These are phyloP conservation scores for Talaromyces atroroseus DNA, from an alignment of 2,329 filamentous ascomycete genomes.

Conservation along the genomic window DNA sequence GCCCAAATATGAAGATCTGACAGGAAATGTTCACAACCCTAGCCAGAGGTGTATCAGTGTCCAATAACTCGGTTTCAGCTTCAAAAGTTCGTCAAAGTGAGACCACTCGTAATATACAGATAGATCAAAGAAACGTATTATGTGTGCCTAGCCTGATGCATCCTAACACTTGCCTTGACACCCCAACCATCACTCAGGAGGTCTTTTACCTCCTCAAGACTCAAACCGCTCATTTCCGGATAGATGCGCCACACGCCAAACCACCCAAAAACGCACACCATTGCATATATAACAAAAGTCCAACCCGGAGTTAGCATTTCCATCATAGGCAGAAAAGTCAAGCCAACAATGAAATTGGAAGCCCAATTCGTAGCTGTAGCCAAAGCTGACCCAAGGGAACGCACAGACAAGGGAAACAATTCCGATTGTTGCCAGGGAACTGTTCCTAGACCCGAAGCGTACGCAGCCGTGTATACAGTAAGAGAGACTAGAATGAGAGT, in stretches of 20 bases:
- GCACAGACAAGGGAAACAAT: slow-evolving; percentile 66
- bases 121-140: neutral
- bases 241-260: slow-evolving; percentile 66
- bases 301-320: slow-evolving; percentile 63
- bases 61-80: neutral
- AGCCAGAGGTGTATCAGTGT: too few relatives aligned
- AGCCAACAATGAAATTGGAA: slow-evolving; percentile 76
- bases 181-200: slow-evolving; percentile 71
- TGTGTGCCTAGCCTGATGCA: slow-evolving; percentile 15
- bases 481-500: slow-evolving; percentile 66
- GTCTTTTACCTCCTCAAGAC: slow-evolving; percentile 71
- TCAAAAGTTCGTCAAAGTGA: neutral
- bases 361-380: slow-evolving; percentile 78
- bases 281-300: slow-evolving; percentile 77
- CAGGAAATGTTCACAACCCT: too few relatives aligned
- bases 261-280: slow-evolving; percentile 64
- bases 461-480: slow-evolving; percentile 77
- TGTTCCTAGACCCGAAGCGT: slow-evolving; percentile 81
- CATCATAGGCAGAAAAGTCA: slow-evolving; percentile 88
- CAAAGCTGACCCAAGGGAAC: slow-evolving; percentile 57
- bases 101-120: neutral
- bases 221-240: slow-evolving; percentile 78
- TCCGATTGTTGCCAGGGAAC: slow-evolving; percentile 97
- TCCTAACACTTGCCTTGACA: slow-evolving; percentile 45
- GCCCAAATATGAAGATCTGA: neutral